Evolutionary conservation across 768 basidiomycete species (phyloP).

Genomic region (Podaxis mareebaensis): DNA sequence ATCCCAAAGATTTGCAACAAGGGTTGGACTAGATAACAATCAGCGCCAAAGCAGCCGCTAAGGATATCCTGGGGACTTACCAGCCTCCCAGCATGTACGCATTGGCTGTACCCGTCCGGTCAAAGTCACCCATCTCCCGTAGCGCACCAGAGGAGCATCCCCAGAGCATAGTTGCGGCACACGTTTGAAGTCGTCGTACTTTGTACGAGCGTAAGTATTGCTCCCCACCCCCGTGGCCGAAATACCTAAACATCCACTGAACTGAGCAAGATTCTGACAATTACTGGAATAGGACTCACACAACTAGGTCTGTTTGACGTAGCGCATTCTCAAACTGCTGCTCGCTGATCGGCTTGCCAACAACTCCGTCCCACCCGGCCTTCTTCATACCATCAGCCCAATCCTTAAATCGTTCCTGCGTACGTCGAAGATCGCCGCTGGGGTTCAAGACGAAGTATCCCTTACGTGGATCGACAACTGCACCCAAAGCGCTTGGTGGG

Average conservation of each 20-base stretch:
- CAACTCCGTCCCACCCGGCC: constrained; percentile 82
- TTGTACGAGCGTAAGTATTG: constrained; percentile 91
- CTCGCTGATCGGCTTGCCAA: constrained; percentile 77
- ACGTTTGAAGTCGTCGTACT: constrained; percentile 77
- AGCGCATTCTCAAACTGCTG: constrained; percentile 80
- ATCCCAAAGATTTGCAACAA: constrained; percentile 97
- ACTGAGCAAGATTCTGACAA: not conserved
- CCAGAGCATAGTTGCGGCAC: constrained; percentile 97
- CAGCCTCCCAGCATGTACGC: constrained; percentile 98
- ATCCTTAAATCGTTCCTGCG: constrained; percentile 77
- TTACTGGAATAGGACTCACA: constrained; percentile 55
- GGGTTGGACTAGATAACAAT: constrained; percentile 63
- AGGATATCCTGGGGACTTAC: constrained; percentile 48
- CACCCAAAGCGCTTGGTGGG: constrained; percentile 39
- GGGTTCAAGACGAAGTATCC: constrained; percentile 90
- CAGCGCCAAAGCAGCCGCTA: not conserved
- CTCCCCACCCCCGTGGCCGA: constrained; percentile 95
- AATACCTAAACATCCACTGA: constrained; percentile 63
- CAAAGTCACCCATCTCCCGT: constrained; percentile 92
- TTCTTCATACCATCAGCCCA: constrained; percentile 75
- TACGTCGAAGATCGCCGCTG: constrained; percentile 83
- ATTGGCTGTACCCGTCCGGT: constrained; percentile 87
- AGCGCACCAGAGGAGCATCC: constrained; percentile 94
- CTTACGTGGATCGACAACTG: constrained; percentile 62
- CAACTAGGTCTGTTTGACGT: constrained; percentile 75